phyloP scores from a whole-genome alignment of 2,329 filamentous ascomycete species.

The Fusarium miscanthi region DNA sequence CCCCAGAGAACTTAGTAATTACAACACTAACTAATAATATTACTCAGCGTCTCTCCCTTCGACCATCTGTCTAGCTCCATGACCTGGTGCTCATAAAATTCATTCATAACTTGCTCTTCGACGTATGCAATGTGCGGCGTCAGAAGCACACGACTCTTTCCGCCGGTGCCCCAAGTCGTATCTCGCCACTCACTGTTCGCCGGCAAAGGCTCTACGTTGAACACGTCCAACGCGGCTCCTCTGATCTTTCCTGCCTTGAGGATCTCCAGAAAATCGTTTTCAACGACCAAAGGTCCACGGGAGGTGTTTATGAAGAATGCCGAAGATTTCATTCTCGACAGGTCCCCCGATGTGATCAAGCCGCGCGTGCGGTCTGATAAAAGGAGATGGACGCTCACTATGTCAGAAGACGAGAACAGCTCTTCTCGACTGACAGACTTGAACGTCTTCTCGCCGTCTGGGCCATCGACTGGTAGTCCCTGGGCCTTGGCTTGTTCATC shows the following conservation, averaged over 20 bases:
- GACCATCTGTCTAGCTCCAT: neutral
- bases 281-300: neutral
- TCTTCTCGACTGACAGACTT: neutral
- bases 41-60: neutral
- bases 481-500: constrained; percentile 1
- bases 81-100: constrained; percentile 1
- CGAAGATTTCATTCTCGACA: neutral
- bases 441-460: neutral
- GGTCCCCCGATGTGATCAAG: neutral
- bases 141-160: neutral
- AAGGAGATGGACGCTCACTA: neutral
- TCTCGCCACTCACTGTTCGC: neutral
- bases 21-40: neutral
- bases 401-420: neutral
- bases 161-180: neutral
- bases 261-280: neutral
- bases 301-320: constrained; percentile 1
- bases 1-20: too few relatives aligned
- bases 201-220: neutral
- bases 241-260: neutral
- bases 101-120: neutral
- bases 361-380: neutral
- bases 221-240: neutral
- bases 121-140: constrained; percentile 2
- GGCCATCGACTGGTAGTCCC: neutral